These are phyloP conservation scores for Blumeriella jaapii DNA, from an alignment of 2,329 filamentous ascomycete genomes.

Conservation along the genomic window DNA sequence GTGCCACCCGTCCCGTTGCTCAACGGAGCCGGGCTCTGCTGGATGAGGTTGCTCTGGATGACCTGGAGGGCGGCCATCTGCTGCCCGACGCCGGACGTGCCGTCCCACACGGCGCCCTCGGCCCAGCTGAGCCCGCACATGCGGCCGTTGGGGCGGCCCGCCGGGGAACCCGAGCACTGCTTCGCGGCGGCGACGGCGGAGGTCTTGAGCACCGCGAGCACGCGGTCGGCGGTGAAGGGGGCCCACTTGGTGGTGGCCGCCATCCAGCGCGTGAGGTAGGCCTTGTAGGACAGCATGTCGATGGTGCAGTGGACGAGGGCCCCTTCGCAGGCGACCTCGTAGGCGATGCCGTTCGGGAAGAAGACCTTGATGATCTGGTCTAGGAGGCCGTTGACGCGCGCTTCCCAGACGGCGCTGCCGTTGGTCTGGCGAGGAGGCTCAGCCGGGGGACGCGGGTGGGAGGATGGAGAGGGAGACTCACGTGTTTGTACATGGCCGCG, in stretches of 20 bases:
- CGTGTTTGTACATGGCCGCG: constrained; percentile 35
- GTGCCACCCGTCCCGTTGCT: constrained; percentile 43
- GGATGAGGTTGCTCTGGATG: constrained; percentile 30
- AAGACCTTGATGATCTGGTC: constrained; percentile 26
- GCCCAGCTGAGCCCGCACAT: constrained; percentile 51
- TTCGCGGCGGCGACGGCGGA: constrained; percentile 49
- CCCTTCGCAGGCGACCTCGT: constrained; percentile 54
- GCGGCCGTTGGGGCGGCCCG: constrained; percentile 35
- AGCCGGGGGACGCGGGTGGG: neutral
- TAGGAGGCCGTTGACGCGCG: constrained; percentile 25
- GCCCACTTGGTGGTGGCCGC: constrained; percentile 44
- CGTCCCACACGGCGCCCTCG: constrained; percentile 39
- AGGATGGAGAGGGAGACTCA: constrained; percentile 20
- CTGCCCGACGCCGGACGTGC: constrained; percentile 37
- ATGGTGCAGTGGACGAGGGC: constrained; percentile 43
- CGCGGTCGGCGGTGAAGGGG: constrained; percentile 38
- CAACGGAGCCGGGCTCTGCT: constrained; percentile 29
- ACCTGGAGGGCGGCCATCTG: constrained; percentile 47
- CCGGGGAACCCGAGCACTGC: constrained; percentile 42
- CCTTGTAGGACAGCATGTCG: constrained; percentile 54
- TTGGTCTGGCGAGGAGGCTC: constrained; percentile 31
- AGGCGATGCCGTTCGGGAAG: constrained; percentile 32
- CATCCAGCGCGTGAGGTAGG: constrained; percentile 49
- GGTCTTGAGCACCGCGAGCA: constrained; percentile 39
- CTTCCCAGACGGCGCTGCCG: constrained; percentile 27